Conservation (phyloP, 2,329 filamentous ascomycete species). For the Trichophyton verrucosum region DNA sequence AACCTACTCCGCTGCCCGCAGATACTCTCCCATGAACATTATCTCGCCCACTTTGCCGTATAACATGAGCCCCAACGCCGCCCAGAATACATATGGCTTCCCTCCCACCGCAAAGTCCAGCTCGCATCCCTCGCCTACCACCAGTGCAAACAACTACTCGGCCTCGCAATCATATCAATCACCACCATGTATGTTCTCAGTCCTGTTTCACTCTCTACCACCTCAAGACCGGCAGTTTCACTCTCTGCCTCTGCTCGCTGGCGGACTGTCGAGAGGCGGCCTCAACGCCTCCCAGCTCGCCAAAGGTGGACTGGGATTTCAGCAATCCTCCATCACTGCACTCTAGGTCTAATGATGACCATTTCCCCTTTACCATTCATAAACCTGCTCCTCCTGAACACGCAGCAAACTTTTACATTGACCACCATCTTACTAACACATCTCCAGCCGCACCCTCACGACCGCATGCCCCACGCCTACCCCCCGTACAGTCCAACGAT, state of each 20-base stretch:
- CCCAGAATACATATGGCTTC: constrained; percentile 41
- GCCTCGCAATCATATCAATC: constrained; percentile 48
- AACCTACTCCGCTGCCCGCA: constrained; percentile 63
- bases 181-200: constrained; percentile 39
- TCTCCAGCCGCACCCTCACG: constrained; percentile 23
- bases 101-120: constrained; percentile 40
- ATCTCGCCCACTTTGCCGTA: constrained; percentile 72
- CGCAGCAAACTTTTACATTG: neutral
- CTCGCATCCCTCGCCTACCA: constrained; percentile 66
- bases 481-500: constrained; percentile 59
- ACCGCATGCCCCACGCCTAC: constrained; percentile 53
- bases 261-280: neutral
- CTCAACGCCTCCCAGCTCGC: neutral
- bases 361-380: neutral
- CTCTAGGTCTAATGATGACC: neutral
- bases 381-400: neutral
- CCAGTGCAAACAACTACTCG: constrained; percentile 48
- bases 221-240: neutral
- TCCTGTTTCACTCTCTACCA: neutral
- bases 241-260: neutral
- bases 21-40: constrained; percentile 92
- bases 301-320: neutral
- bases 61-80: constrained; percentile 48
- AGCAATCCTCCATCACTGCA: neutral
- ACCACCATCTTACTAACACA: neutral